Conservation (phyloP, 306 rosid species). For the Albizia julibrissin region DNA sequence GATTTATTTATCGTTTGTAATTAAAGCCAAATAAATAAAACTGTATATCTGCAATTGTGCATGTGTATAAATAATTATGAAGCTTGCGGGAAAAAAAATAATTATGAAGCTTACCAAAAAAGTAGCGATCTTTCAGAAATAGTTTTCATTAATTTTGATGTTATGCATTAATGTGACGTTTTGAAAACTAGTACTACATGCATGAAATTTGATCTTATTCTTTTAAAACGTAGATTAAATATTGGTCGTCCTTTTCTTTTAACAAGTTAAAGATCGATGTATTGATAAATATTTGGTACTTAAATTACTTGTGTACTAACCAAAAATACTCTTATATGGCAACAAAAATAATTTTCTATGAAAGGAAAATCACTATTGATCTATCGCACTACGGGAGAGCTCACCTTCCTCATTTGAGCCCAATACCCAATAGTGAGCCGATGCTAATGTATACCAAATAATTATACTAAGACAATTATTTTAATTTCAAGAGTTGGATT, state of each 20-base stretch:
- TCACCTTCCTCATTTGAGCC: background rate
- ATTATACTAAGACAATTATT: background rate
- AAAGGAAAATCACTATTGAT: too few species aligned
- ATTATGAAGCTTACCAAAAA: too few species aligned
- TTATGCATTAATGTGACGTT: background rate
- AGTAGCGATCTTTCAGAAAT: background rate
- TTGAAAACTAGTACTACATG: background rate
- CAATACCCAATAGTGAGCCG: too few species aligned
- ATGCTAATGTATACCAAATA: background rate
- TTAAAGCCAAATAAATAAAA: background rate
- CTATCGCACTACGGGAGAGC: background rate
- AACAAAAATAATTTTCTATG: too few species aligned
- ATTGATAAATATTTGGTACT: background rate
- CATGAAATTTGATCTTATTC: background rate
- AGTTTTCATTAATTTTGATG: background rate
- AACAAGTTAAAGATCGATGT: too few species aligned
- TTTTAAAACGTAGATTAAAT: background rate
- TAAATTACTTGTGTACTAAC: too few species aligned
- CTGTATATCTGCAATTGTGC: background rate
- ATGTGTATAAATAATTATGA: too few species aligned
- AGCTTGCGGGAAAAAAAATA: too few species aligned
- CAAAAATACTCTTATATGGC: too few species aligned
- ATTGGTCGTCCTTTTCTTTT: too few species aligned
- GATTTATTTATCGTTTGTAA: background rate
- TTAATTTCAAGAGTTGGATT: background rate